Conservation (phyloP, 352 stramenopile genomes). For the Pythium oligandrum region DNA sequence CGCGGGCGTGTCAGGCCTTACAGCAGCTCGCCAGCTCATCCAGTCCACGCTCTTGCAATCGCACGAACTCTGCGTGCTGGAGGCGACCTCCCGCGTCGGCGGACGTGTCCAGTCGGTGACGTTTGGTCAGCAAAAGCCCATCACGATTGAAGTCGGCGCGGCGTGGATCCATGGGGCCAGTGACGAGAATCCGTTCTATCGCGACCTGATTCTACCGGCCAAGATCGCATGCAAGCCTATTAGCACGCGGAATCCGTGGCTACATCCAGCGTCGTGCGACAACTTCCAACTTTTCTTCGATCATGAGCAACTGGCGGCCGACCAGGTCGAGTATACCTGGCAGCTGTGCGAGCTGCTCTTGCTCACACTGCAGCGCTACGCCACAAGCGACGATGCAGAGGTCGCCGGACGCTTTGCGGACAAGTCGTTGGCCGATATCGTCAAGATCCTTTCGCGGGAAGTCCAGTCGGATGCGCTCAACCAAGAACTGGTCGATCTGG, state of each 20-base stretch:
- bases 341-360: constrained; percentile 40
- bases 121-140: constrained; percentile 37
- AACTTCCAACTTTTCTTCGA: constrained; percentile 45
- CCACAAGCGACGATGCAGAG: constrained; percentile 14
- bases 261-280: constrained; percentile 39
- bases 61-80: constrained; percentile 38
- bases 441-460: constrained; percentile 25
- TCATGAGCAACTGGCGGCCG: constrained; percentile 17
- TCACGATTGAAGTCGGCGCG: constrained; percentile 49
- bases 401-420: constrained; percentile 5
- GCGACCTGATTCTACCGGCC: constrained; percentile 32
- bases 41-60: constrained; percentile 22
- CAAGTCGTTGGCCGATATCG: constrained; percentile 29
- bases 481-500: not conserved
- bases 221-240: constrained; percentile 44
- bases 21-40: constrained; percentile 35
- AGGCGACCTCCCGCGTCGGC: constrained; percentile 42
- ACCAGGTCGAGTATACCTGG: constrained; percentile 36
- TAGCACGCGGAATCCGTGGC: constrained; percentile 50
- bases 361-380: constrained; percentile 31
- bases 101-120: constrained; percentile 39
- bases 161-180: constrained; percentile 59
- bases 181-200: constrained; percentile 25
- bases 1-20: constrained; percentile 41
- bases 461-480: not conserved